Evolutionary conservation across 768 basidiomycete genomes (phyloP).

Genomic region (Astraeus odoratus): DNA sequence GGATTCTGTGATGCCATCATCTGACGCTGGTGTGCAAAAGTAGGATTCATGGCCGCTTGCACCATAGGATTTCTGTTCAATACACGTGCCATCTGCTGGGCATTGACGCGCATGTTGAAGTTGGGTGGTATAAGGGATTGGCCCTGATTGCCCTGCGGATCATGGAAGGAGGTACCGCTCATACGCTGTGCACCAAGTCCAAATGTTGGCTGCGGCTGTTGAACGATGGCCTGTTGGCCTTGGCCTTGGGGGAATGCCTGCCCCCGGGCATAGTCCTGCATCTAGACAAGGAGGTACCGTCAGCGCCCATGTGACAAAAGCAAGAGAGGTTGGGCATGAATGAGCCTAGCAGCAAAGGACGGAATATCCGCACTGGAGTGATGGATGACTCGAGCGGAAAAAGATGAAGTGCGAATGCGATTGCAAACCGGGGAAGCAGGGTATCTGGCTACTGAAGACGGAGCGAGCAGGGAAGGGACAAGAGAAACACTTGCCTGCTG

Average conservation of each 20-base stretch:
- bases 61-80: conserved; percentile 32
- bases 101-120: conserved; percentile 36
- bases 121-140: conserved; percentile 29
- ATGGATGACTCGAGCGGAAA: conserved; percentile 3
- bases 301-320: background rate
- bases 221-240: conserved; percentile 28
- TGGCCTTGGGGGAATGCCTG: conserved; percentile 37
- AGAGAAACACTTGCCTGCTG: conserved; percentile 39
- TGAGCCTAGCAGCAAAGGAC: too few species aligned
- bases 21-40: conserved; percentile 33
- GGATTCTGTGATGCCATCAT: conserved; percentile 44
- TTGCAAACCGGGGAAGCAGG: background rate
- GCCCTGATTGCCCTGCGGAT: conserved; percentile 23
- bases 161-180: conserved; percentile 32
- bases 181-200: conserved; percentile 30
- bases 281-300: conserved; percentile 24
- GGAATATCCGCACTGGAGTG: background rate
- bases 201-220: conserved; percentile 41
- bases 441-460: background rate
- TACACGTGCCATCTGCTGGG: conserved; percentile 26
- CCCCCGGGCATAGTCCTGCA: conserved; percentile 39
- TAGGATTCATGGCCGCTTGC: conserved; percentile 28
- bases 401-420: background rate
- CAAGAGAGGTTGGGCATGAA: too few species aligned
- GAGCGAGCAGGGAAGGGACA: conserved; percentile 2